phyloP scores from a whole-genome alignment of 2,329 filamentous ascomycete species.

The Westerdykella ornata region DNA sequence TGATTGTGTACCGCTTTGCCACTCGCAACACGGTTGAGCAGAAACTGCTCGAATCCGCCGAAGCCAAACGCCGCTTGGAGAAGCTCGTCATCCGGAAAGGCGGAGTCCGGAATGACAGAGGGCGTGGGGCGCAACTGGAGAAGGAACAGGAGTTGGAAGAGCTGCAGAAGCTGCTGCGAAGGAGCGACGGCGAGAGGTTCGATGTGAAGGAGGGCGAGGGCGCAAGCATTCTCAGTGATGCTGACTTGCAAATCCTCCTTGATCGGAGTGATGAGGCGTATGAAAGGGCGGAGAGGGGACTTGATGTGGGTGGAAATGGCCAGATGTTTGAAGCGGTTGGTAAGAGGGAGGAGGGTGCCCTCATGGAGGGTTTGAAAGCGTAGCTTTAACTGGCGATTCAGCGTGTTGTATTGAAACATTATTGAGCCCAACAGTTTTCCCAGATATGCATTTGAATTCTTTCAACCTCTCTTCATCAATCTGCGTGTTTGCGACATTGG shows the following conservation, averaged over 20 bases:
- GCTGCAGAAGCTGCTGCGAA: slow-evolving; percentile 41
- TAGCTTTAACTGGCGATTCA: too few relatives aligned
- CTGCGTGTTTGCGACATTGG: too few relatives aligned
- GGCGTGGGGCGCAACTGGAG: slow-evolving; percentile 45
- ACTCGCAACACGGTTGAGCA: slow-evolving; percentile 93
- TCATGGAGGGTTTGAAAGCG: slow-evolving; percentile 45
- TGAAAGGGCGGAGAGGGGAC: slow-evolving; percentile 67
- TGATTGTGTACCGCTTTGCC: slow-evolving; percentile 87
- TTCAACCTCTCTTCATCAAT: too few relatives aligned
- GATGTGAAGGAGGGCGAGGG: slow-evolving; percentile 51
- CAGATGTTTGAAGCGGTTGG: slow-evolving; percentile 67
- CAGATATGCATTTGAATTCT: too few relatives aligned
- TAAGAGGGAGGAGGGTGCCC: slow-evolving; percentile 55
- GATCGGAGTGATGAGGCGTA: slow-evolving; percentile 66
- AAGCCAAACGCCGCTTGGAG: slow-evolving; percentile 85
- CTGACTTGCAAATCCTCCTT: slow-evolving; percentile 70
- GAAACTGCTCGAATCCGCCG: slow-evolving; percentile 74
- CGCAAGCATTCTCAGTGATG: slow-evolving; percentile 62
- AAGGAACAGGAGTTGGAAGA: slow-evolving; percentile 44
- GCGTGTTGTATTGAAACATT: too few relatives aligned
- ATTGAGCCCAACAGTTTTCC: too few relatives aligned
- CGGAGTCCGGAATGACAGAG: slow-evolving; percentile 52
- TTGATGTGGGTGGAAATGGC: slow-evolving; percentile 60
- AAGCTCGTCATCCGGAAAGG: slow-evolving; percentile 95
- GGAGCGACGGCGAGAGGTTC: slow-evolving; percentile 63